A percentile compares a stretch with the other conserved stretches of the same genome.
Evolutionary conservation across 208 protist species (phyloP).

Genomic region (Tetramitus jugosus): DNA sequence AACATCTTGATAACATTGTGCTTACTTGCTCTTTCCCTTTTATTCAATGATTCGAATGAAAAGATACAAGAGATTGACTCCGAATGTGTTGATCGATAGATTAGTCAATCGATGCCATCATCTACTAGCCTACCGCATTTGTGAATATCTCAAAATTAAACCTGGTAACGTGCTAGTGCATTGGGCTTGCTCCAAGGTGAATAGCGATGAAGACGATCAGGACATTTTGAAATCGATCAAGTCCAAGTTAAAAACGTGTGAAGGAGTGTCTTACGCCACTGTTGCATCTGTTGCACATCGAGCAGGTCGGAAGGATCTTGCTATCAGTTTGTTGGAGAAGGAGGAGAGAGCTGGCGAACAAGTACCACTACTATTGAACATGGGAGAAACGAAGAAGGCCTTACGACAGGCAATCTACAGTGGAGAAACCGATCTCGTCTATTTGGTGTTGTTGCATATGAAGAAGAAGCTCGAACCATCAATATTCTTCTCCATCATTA

Average conservation of each 20-base stretch:
- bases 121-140: constrained; percentile 69
- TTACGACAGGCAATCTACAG: constrained; percentile 29
- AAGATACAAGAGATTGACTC: constrained; percentile 34
- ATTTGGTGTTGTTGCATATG: constrained; percentile 9
- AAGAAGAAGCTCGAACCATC: neutral
- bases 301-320: constrained; percentile 17
- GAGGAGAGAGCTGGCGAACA: constrained; percentile 27
- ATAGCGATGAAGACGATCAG: constrained; percentile 25
- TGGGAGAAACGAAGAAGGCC: constrained; percentile 28
- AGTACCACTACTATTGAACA: constrained; percentile 33
- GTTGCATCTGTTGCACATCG: constrained; percentile 25
- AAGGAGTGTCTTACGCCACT: constrained; percentile 53
- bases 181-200: constrained; percentile 81
- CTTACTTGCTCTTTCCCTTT: neutral
- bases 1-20: too few species aligned
- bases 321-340: neutral
- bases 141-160: constrained; percentile 53
- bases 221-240: constrained; percentile 41
- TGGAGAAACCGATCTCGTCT: constrained; percentile 35
- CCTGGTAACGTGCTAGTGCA: constrained; percentile 66
- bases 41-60: too few species aligned
- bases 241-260: constrained; percentile 36
- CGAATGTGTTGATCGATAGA: constrained; percentile 46
- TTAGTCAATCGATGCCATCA: constrained; percentile 64
- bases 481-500: neutral